Base-by-base conservation (phyloP, 352 stramenopile species). In the Phytophthora constricta region DNA sequence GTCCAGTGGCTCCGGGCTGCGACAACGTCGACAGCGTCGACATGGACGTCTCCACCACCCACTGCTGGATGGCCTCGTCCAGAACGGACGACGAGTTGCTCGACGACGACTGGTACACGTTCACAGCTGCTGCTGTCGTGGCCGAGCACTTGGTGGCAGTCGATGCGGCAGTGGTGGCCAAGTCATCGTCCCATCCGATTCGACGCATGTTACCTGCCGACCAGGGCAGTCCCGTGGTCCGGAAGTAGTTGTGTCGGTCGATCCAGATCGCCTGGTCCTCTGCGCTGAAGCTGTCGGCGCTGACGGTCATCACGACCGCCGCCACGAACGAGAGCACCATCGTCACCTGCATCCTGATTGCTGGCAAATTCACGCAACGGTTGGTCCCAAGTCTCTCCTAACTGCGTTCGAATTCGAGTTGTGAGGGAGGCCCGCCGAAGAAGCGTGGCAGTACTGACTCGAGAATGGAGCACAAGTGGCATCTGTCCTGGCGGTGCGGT, bases 241-340 rank as follows among this genome's bases (percentile, higher is more conserved):
- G 84, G 72, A 93, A 93, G 70, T 85, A 93, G 72, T 91, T 89
- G 73, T 89, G 77, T 14, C 82, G 82, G 70, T 92, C 83, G 58
- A 92, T 76, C 81, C 81, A 90, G 31, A 90, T 74, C 11, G 80
- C 79, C 56, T 91, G 73, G 37, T 89, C 79, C 14, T 74, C 70
- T 13, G 47, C 34, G 41, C 37, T 65, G 26, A 79, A 79, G 61
- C 56, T 71, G 11, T 67, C 45, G 49, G 62, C 59, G 16, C 27
- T 11, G 28, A 51, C 54, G 23, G 54, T 39, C 13, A 46, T 43
- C 9, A 60, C 39, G 5, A 45, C 46, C 28, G 31, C 53, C 16
- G 49, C 37, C 5, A 69, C 8, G 41, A 75, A 63, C 11, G 52
- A 52, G 28, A 74, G 26, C 25, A 39, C 17, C 17, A 41, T 27